Conservation (phyloP, 2,329 filamentous ascomycete genomes). For the Geoglossum cookeanum region DNA sequence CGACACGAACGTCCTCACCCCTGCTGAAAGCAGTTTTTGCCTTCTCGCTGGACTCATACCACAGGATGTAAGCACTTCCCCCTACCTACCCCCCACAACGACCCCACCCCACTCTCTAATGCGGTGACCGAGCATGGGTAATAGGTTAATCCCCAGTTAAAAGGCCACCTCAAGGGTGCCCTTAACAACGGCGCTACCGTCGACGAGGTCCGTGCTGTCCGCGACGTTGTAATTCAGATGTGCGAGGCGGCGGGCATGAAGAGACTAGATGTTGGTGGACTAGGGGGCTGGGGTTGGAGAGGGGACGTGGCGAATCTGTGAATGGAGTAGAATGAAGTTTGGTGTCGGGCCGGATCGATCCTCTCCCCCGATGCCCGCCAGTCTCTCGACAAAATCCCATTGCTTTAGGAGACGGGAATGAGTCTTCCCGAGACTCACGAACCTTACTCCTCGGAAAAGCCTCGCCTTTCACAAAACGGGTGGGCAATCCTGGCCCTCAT, state of each 20-base stretch:
- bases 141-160: constrained; percentile 32
- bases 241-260: constrained; percentile 30
- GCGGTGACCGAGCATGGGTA: too few relatives aligned
- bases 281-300: constrained; percentile 28
- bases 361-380: too few relatives aligned
- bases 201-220: constrained; percentile 30
- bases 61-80: constrained; percentile 25
- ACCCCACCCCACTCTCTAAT: too few relatives aligned
- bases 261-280: constrained; percentile 17
- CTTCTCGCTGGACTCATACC: constrained; percentile 31
- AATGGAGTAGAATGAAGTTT: background rate
- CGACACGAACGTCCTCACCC: constrained; percentile 26
- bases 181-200: constrained; percentile 30
- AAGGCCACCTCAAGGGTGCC: constrained; percentile 32
- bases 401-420: too few relatives aligned
- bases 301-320: constrained; percentile 25
- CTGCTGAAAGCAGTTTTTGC: constrained; percentile 31
- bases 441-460: too few relatives aligned
- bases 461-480: too few relatives aligned
- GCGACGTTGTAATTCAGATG: constrained; percentile 26
- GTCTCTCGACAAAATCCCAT: too few relatives aligned
- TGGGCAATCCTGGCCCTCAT: too few relatives aligned
- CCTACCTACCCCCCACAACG: background rate
- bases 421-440: too few relatives aligned
- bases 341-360: background rate